phyloP scores from a whole-genome alignment of 2,329 filamentous ascomycete genomes.

The Amesomyces nigricolor region DNA sequence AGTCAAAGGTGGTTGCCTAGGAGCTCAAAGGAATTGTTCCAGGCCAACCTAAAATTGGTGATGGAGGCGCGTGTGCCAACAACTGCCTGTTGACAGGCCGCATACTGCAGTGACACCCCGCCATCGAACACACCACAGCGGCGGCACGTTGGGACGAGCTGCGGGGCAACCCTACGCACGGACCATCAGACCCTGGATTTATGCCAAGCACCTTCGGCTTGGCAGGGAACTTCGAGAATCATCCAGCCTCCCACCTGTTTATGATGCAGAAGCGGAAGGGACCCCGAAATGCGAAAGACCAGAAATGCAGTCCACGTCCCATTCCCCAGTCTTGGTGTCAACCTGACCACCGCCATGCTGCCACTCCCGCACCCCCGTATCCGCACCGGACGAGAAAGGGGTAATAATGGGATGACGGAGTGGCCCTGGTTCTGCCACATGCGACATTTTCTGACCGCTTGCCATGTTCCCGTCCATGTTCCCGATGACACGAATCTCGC shows the following conservation, averaged over 20 bases:
- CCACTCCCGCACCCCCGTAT: too few relatives aligned
- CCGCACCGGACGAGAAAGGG: too few relatives aligned
- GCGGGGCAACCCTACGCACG: not conserved
- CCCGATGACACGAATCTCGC: slow-evolving; percentile 7
- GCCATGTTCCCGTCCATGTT: not conserved
- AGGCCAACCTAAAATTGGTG: not conserved
- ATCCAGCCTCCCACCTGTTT: too few relatives aligned
- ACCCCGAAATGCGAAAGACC: too few relatives aligned
- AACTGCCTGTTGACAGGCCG: slow-evolving; percentile 1
- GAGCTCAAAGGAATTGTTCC: not conserved
- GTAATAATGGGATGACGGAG: too few relatives aligned
- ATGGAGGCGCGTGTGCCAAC: too few relatives aligned
- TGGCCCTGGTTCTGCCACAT: too few relatives aligned
- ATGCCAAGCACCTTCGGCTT: not conserved
- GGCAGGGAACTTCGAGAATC: not conserved
- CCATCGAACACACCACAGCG: not conserved
- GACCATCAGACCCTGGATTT: not conserved
- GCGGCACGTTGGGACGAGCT: not conserved
- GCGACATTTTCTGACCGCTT: not conserved
- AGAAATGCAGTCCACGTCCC: too few relatives aligned
- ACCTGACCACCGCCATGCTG: too few relatives aligned
- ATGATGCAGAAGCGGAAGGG: too few relatives aligned
- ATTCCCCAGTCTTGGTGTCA: too few relatives aligned
- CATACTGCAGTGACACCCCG: not conserved
- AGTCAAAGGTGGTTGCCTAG: not conserved